phyloP scores from a whole-genome alignment of 164 flowering plant species.

The Annona squamosa region DNA sequence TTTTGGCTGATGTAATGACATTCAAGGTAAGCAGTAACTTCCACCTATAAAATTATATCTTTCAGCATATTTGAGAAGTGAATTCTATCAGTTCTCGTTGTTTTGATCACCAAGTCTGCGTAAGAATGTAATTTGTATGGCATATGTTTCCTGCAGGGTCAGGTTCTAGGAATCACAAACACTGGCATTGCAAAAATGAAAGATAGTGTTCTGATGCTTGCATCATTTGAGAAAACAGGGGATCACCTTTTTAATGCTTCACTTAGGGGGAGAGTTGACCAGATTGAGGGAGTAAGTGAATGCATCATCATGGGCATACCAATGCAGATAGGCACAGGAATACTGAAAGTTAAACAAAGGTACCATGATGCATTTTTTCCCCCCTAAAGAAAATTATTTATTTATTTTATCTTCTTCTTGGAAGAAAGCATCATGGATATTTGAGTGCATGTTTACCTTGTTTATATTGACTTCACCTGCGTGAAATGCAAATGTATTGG shows the following conservation, averaged over 20 bases:
- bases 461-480: too few species aligned
- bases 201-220: slow-evolving; percentile 72
- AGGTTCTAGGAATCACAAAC: slow-evolving; percentile 55
- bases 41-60: slow-evolving; percentile 2
- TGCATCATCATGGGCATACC: slow-evolving; percentile 97
- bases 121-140: not conserved
- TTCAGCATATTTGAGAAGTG: not conserved
- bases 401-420: too few species aligned
- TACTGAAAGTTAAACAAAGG: slow-evolving; percentile 74
- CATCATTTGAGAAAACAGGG: slow-evolving; percentile 77
- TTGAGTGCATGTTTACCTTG: too few species aligned
- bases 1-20: slow-evolving; percentile 92
- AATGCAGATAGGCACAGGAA: slow-evolving; percentile 83
- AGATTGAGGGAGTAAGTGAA: slow-evolving; percentile 85
- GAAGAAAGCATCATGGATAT: too few species aligned
- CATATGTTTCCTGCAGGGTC: slow-evolving; percentile 42
- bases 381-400: not conserved
- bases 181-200: slow-evolving; percentile 53
- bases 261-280: slow-evolving; percentile 56
- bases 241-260: slow-evolving; percentile 79
- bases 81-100: slow-evolving; percentile 2
- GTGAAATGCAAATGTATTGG: too few species aligned
- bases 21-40: slow-evolving; percentile 36
- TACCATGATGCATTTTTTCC: slow-evolving; percentile 11
- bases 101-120: not conserved